phyloP scores from a whole-genome alignment of 257 asterid species.

The Solanum sejunctum region DNA sequence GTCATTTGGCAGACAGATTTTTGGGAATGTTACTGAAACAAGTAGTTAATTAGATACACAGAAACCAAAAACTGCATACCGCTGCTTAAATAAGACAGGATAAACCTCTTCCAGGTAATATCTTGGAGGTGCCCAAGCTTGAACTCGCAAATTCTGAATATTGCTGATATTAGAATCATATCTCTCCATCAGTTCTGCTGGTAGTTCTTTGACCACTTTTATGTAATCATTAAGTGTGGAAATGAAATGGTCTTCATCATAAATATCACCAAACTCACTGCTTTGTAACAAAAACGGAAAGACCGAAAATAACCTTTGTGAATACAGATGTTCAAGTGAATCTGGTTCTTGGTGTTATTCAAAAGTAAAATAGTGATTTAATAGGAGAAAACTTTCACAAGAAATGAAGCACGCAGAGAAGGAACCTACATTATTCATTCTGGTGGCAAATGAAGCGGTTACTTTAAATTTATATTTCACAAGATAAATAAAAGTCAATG shows the following conservation, averaged over 20 bases:
- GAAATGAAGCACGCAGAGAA: background rate
- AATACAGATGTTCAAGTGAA: background rate
- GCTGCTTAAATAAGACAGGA: slow-evolving; percentile 53
- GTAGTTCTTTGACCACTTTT: slow-evolving; percentile 52
- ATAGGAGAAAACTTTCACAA: background rate
- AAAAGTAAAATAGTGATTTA: background rate
- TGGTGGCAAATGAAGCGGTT: background rate
- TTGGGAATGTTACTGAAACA: background rate
- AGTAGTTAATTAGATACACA: background rate
- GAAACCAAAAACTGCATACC: slow-evolving; percentile 16
- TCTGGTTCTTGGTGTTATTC: background rate
- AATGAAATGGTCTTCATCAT: slow-evolving; percentile 69
- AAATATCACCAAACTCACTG: slow-evolving; percentile 76
- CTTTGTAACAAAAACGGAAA: slow-evolving; percentile 1
- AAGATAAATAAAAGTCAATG: background rate
- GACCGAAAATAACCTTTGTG: background rate
- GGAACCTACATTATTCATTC: background rate
- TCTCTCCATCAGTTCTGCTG: slow-evolving; percentile 50
- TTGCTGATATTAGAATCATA: slow-evolving; percentile 55
- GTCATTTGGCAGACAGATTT: background rate
- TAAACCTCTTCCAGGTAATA: slow-evolving; percentile 62
- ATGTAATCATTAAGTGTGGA: slow-evolving; percentile 47
- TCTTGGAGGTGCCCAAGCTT: slow-evolving; percentile 71
- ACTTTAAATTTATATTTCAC: background rate
- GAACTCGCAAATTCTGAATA: slow-evolving; percentile 46